These are phyloP conservation scores for Capronia coronata DNA, from an alignment of 2,329 filamentous ascomycete species.

Conservation along the genomic window DNA sequence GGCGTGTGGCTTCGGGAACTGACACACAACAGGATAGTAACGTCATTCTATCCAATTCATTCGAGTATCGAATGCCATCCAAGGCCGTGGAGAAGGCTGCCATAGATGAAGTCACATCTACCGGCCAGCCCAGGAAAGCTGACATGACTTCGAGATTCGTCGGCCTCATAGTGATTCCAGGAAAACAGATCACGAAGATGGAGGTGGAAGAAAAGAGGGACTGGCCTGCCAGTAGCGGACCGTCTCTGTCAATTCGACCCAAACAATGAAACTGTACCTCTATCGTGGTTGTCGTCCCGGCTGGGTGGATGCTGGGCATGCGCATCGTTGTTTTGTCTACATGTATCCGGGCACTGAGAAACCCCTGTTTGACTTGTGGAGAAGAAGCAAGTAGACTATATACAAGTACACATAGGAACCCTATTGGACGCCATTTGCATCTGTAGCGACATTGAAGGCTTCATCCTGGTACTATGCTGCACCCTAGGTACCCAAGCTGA, in stretches of 20 bases:
- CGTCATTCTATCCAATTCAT: slow-evolving; percentile 74
- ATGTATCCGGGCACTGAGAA: no score
- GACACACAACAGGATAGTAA: slow-evolving; percentile 63
- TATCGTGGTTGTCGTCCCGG: not conserved
- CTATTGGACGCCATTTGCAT: no score
- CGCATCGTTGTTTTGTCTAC: no score
- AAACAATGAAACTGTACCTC: slow-evolving; percentile 9
- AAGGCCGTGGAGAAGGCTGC: slow-evolving; percentile 42
- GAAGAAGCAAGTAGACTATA: no score
- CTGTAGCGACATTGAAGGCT: no score
- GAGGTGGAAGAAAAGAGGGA: slow-evolving; percentile 64
- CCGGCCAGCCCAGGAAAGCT: slow-evolving; percentile 47
- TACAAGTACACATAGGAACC: no score
- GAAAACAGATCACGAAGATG: slow-evolving; percentile 76
- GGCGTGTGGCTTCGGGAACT: not conserved
- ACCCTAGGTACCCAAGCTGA: no score
- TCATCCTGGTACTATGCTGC: no score
- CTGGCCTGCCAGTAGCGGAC: slow-evolving; percentile 11
- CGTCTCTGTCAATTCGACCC: slow-evolving; percentile 21
- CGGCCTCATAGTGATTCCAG: slow-evolving; percentile 83
- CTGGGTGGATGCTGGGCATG: no score
- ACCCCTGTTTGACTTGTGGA: no score
- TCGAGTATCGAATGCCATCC: slow-evolving; percentile 79
- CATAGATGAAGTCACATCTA: slow-evolving; percentile 33
- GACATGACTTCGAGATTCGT: slow-evolving; percentile 81